phyloP scores from a whole-genome alignment of 805 yeast genomes.

The Candida sithepensis region DNA sequence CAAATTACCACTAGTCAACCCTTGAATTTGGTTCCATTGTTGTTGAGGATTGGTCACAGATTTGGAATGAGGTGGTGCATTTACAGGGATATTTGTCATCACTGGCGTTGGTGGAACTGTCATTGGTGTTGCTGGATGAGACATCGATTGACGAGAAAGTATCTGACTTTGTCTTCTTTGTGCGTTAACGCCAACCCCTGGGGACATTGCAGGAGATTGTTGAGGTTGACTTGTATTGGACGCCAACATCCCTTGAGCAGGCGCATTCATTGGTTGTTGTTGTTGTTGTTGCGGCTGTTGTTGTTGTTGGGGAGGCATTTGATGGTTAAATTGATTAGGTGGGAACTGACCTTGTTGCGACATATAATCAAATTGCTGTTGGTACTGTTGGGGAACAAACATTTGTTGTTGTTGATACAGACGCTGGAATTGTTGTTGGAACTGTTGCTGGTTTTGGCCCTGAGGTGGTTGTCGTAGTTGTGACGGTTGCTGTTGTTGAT shows the following conservation, averaged over 20 bases:
- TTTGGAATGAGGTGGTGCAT: background rate
- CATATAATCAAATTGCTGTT: constrained; percentile 8
- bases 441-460: constrained; percentile 6
- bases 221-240: constrained; percentile 6
- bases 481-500: constrained; percentile 4
- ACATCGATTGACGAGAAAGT: background rate
- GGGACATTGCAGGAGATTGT: background rate
- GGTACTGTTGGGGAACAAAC: constrained; percentile 3
- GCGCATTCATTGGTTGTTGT: constrained; percentile 1
- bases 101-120: constrained; percentile 19
- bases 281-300: too few relatives aligned
- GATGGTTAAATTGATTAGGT: constrained; percentile 8
- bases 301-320: constrained; percentile 11
- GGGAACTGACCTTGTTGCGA: constrained; percentile 7
- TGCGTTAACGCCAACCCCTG: background rate
- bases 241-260: background rate
- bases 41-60: background rate
- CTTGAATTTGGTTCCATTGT: constrained; percentile 22
- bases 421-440: constrained; percentile 6
- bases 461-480: constrained; percentile 6
- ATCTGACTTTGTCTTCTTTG: constrained; percentile 1
- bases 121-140: constrained; percentile 19
- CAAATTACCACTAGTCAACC: constrained; percentile 9
- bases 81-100: background rate
- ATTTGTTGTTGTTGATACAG: constrained; percentile 2